Evolutionary conservation across 352 stramenopile species (phyloP).

Genomic region (Pythium dissimile): DNA sequence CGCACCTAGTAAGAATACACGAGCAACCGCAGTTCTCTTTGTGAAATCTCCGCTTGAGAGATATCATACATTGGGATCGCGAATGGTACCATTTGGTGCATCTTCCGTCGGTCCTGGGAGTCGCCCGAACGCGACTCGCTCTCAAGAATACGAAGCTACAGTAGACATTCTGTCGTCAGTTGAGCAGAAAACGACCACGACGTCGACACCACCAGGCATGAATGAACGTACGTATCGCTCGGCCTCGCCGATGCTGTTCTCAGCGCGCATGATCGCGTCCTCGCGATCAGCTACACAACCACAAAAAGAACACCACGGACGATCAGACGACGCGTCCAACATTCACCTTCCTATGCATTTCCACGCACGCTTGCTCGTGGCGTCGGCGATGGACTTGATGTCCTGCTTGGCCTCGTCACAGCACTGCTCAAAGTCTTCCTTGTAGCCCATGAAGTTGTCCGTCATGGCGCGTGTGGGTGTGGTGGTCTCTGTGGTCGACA

Average conservation of each 20-base stretch:
- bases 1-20: slow-evolving; percentile 35
- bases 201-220: too few species aligned
- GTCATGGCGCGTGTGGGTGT: slow-evolving; percentile 43
- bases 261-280: slow-evolving; percentile 48
- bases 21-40: neutral
- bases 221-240: slow-evolving; percentile 63
- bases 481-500: neutral
- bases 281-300: slow-evolving; percentile 33
- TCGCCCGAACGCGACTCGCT: slow-evolving; percentile 76
- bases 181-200: too few species aligned
- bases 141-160: slow-evolving; percentile 76
- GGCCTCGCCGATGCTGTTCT: slow-evolving; percentile 70
- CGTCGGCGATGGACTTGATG: slow-evolving; percentile 60
- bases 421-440: slow-evolving; percentile 83
- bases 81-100: slow-evolving; percentile 64
- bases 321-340: neutral
- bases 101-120: slow-evolving; percentile 73
- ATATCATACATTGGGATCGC: neutral
- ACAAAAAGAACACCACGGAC: neutral
- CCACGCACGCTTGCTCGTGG: slow-evolving; percentile 21
- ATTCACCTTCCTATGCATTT: too few species aligned
- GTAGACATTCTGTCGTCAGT: neutral
- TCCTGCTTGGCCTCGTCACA: slow-evolving; percentile 71
- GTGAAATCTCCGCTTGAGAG: too few species aligned
- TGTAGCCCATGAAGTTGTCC: slow-evolving; percentile 76